Conservation (phyloP, 2,329 filamentous ascomycete species). For the Trichoderma polysporum region DNA sequence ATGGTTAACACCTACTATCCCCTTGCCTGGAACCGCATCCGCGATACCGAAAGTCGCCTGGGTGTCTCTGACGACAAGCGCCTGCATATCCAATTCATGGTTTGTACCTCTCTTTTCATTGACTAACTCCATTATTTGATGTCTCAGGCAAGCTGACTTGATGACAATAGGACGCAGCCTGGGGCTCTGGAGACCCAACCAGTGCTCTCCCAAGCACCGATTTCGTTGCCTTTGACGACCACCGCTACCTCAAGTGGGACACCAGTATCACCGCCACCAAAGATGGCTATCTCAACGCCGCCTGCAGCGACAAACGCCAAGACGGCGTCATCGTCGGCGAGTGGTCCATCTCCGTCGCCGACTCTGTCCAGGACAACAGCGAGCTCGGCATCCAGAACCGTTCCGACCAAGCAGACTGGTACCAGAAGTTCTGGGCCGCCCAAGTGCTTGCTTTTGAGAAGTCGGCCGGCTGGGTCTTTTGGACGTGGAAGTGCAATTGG, state of each 20-base stretch:
- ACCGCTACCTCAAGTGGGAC: slow-evolving; percentile 59
- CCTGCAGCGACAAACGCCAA: slow-evolving; percentile 48
- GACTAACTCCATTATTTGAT: background rate
- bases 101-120: background rate
- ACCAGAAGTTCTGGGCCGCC: slow-evolving; percentile 56
- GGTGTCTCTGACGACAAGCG: slow-evolving; percentile 42
- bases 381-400: slow-evolving; percentile 43
- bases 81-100: slow-evolving; percentile 54
- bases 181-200: slow-evolving; percentile 56
- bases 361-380: slow-evolving; percentile 44
- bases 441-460: slow-evolving; percentile 57
- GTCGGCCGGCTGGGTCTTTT: slow-evolving; percentile 57
- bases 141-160: background rate
- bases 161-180: slow-evolving; percentile 39
- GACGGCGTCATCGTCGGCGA: slow-evolving; percentile 56
- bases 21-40: slow-evolving; percentile 40
- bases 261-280: slow-evolving; percentile 43
- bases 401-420: slow-evolving; percentile 47
- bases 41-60: slow-evolving; percentile 46
- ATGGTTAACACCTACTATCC: slow-evolving; percentile 32
- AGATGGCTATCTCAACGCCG: slow-evolving; percentile 49
- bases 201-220: slow-evolving; percentile 43
- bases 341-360: slow-evolving; percentile 55
- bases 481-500: slow-evolving; percentile 55
- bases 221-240: slow-evolving; percentile 56